Evolutionary conservation across 2,329 filamentous ascomycete species (phyloP), one percentile per base, ranked within the genome.

Genomic region (Aspergillus eucalypticola): DNA sequence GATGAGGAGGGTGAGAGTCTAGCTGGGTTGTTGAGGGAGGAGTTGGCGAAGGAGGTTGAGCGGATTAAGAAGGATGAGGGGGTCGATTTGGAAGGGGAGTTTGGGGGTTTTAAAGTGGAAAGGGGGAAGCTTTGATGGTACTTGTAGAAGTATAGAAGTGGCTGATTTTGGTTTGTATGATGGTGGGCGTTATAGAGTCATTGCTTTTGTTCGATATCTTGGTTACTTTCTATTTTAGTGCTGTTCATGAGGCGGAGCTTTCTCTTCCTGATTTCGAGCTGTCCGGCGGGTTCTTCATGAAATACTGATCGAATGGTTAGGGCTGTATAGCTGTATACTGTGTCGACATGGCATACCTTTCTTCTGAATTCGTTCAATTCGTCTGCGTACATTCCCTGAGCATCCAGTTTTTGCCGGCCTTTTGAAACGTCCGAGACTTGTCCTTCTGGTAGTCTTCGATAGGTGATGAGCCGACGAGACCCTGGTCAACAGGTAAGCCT

Each of bases 391-490:
- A 77, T 75, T 2, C 83, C 84, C 27, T 67, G 65, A 4, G 67
- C 62, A 38, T 75, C 71, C 25, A 60, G 64, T 49, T 68, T 73
- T 54, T 61, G 67, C 83, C 79, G 10, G 72, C 66, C 67, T 42
- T 61, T 61, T 3, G 69, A 66, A 11, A 64, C 60, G 38, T 73
- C 69, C 7, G 74, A 74, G n/a, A 71, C 52, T 46, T 79, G 68
- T n/a, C 74, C 78, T 66, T 91, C 87, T 0, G 84, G 82, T 19
- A 90, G 79, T 55, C 92, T 85, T 48, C 87, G 84, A 75, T 98
- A 98, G 0, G 92, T 96, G 55, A 98, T 89, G 38, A 99, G 81
- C 65, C 92, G 85, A 61, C 95, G 86, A 19, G 92, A 95, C 95
- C 93, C 90, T 92, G 13, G 3, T 17, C 3, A 3, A 32, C 8